Evolutionary conservation across 2,329 filamentous ascomycete species (phyloP).

Genomic region (Elsinoe necatrix): DNA sequence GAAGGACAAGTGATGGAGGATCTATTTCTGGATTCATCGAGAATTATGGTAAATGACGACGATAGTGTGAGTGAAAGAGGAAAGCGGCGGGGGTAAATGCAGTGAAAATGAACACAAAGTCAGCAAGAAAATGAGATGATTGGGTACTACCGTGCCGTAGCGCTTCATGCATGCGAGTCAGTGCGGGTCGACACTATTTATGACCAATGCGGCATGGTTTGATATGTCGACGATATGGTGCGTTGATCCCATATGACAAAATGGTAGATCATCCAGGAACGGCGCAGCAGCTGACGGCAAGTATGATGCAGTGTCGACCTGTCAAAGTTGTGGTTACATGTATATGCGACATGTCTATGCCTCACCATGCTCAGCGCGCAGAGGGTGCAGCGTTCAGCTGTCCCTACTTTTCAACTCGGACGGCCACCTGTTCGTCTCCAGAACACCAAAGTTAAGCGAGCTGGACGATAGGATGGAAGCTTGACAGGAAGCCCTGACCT

Average conservation of each 20-base stretch:
- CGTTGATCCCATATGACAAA: conserved; percentile 8
- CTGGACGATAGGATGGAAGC: conserved; percentile 6
- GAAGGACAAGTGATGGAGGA: conserved; percentile 28
- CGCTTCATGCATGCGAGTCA: conserved; percentile 15
- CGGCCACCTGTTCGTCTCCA: background rate
- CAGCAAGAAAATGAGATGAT: background rate
- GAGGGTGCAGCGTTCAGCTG: background rate
- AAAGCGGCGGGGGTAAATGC: conserved; percentile 11
- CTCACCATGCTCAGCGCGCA: conserved; percentile 8
- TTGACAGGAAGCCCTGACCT: conserved; percentile 10
- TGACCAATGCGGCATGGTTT: conserved; percentile 11
- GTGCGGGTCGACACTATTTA: conserved; percentile 11
- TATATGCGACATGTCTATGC: conserved; percentile 7
- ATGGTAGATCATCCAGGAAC: conserved; percentile 12
- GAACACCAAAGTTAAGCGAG: conserved; percentile 4
- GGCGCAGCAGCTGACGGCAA: conserved; percentile 4
- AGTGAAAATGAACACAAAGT: conserved; percentile 7
- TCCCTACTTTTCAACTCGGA: background rate
- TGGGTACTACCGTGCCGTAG: conserved; percentile 12
- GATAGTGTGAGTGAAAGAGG: conserved; percentile 21
- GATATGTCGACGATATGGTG: background rate
- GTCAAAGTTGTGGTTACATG: background rate
- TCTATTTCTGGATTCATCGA: conserved; percentile 41
- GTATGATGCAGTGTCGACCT: background rate
- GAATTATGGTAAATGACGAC: conserved; percentile 35